Base-by-base conservation (phyloP, 2,329 filamentous ascomycete species). In the Aspergillus proliferans region DNA sequence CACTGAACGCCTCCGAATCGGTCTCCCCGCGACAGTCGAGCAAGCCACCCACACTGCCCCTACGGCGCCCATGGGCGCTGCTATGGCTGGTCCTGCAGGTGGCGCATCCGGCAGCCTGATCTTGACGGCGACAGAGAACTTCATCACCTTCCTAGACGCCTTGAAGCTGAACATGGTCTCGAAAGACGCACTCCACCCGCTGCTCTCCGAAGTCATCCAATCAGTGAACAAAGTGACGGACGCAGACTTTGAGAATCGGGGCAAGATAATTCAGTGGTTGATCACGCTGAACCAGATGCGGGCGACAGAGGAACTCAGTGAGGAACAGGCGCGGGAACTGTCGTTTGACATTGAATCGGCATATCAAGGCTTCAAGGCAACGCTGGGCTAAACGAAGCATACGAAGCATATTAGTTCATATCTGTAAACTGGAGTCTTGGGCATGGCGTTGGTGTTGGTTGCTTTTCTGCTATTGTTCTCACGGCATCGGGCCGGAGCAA, bases 281-380 rank as follows among this genome's bases (percentile, higher is more conserved):
- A 98, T 98, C 61, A 87, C 88, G 6, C 76, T 98, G 55, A 98
- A 98, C 66, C 91, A 96, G 72, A 97, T 98, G 93, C 88, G 88
- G 64, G 93, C 91, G 7, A 90, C 89, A 1, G 91, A 97, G 62
- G 90, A 95, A 67, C 71, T 98, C 58, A 85, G 81, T 58, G 87
- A 95, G 61, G 85, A 92, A 50, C 89, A 96, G 71, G 87, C 87
- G 5, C 78, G 92, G 49, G 90, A 98, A 69, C 74, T 97, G 58
- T 87, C 93, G 58, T 83, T 95, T 68, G 92, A 97, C 67, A 95
- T 97, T 63, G 89, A 95, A 65, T 85, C 88, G 63, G 92, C 92
- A 38, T 97, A 97, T 65, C 85, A 92, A 60, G 92, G 92, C 2
- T 97, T 97, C 70, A 95, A 96, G 70, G 82, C 80, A 46, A 89